These are phyloP conservation scores for Thinopyrum obtusiflorum DNA, from an alignment of 202 grass and related monocot genomes.

Conservation along the genomic window DNA sequence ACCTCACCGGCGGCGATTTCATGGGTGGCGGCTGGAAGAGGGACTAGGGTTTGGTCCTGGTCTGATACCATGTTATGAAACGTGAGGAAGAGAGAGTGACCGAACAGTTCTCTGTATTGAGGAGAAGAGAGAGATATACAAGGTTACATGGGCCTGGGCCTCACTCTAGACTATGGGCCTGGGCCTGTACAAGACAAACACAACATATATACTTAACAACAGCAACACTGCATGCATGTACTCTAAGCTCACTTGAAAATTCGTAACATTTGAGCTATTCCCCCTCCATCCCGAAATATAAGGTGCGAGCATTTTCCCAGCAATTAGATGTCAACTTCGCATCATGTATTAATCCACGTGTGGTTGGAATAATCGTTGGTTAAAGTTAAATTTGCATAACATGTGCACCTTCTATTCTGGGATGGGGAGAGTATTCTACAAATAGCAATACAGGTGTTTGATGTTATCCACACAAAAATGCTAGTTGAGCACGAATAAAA, in stretches of 20 bases:
- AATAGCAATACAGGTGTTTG: background rate
- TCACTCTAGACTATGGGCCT: too few species aligned
- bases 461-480: conserved; percentile 10
- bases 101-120: too few species aligned
- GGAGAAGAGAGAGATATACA: too few species aligned
- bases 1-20: too few species aligned
- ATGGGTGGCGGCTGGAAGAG: too few species aligned
- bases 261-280: background rate
- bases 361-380: background rate
- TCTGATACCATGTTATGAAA: too few species aligned
- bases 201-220: too few species aligned
- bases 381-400: background rate
- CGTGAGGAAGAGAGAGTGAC: too few species aligned
- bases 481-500: background rate
- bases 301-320: background rate
- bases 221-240: conserved; percentile 5
- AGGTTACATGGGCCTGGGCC: too few species aligned
- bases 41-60: too few species aligned
- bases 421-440: conserved; percentile 8
- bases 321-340: background rate
- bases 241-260: background rate
- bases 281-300: background rate
- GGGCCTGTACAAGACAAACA: too few species aligned
- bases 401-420: background rate
- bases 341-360: background rate